phyloP scores from a whole-genome alignment of 257 asterid species.

The Scutellaria barbata region DNA sequence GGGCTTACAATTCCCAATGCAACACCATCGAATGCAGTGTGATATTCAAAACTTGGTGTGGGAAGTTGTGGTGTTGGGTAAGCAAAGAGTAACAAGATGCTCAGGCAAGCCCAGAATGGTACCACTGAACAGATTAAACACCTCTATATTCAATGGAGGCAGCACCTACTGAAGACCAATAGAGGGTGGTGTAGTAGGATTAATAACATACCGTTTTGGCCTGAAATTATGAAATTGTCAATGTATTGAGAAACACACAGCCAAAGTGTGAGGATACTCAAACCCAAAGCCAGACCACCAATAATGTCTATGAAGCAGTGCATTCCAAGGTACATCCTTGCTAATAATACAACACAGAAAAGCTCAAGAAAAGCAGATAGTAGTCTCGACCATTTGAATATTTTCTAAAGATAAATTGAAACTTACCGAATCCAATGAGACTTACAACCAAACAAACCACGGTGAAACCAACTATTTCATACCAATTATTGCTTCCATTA shows the following conservation, averaged over 20 bases:
- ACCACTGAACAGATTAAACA: constrained; percentile 57
- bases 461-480: constrained; percentile 49
- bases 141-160: background rate
- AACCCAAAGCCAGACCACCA: constrained; percentile 69
- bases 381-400: background rate
- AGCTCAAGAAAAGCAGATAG: constrained; percentile 26
- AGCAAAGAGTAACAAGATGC: constrained; percentile 81
- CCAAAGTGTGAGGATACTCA: constrained; percentile 72
- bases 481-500: constrained; percentile 40
- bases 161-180: no score
- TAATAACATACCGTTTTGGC: constrained; percentile 63
- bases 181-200: background rate
- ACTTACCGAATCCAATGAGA: constrained; percentile 72
- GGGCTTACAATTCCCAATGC: constrained; percentile 80
- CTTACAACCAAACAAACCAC: constrained; percentile 59
- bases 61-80: constrained; percentile 81
- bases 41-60: constrained; percentile 85
- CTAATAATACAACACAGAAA: constrained; percentile 41
- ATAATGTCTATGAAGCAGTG: constrained; percentile 82
- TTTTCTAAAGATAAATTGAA: constrained; percentile 16
- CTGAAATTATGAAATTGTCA: constrained; percentile 65
- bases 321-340: constrained; percentile 91
- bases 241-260: constrained; percentile 57
- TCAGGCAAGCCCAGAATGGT: constrained; percentile 71
- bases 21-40: constrained; percentile 81